Percentiles rank a stretch among this genome's conserved stretches.
Conservation (phyloP, 148 eudicot species). For the Vaccinium vitisidaea region DNA sequence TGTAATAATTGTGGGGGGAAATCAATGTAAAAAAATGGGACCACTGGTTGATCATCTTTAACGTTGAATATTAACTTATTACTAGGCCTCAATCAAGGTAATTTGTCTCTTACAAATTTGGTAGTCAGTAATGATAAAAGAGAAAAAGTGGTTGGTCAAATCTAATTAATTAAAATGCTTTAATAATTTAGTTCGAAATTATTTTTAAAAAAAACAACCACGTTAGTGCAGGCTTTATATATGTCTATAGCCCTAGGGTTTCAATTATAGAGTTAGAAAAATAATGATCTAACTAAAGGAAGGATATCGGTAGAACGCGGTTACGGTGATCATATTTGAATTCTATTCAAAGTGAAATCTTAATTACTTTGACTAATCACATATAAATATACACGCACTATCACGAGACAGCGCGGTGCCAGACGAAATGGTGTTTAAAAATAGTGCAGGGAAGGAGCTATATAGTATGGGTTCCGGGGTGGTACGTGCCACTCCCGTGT, state of each 20-base stretch:
- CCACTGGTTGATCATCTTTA: neutral
- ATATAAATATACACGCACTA: too few relatives aligned
- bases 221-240: neutral
- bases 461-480: too few relatives aligned
- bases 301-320: neutral
- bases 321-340: too few relatives aligned
- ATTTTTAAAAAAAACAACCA: neutral
- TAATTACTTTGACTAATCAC: neutral
- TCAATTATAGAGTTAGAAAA: neutral
- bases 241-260: neutral
- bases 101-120: neutral
- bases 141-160: neutral
- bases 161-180: neutral
- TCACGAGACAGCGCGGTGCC: too few relatives aligned
- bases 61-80: neutral
- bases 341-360: too few relatives aligned
- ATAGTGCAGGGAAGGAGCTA: too few relatives aligned
- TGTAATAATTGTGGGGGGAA: neutral
- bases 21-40: neutral
- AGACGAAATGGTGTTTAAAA: too few relatives aligned
- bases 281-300: neutral
- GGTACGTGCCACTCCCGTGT: too few relatives aligned
- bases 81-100: constrained; percentile 5
- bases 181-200: neutral
- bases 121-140: neutral